Percentiles rank a stretch among this genome's conserved stretches.
phyloP scores from a whole-genome alignment of 2,329 filamentous ascomycete genomes.

The Ambrosiella beaveri region DNA sequence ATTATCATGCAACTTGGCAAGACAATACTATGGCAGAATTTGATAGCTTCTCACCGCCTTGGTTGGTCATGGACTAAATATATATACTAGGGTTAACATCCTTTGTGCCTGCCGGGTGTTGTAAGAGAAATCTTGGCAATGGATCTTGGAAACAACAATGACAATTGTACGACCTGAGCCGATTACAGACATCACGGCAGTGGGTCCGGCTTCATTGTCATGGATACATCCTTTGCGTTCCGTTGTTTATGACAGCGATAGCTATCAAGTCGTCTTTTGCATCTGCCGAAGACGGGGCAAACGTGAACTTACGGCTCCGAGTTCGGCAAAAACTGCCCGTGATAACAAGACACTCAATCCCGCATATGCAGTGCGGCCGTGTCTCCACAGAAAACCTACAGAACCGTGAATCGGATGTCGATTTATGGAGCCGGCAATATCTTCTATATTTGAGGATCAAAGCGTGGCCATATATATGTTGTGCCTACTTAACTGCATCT shows the following conservation, averaged over 20 bases:
- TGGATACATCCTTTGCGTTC: too few species aligned
- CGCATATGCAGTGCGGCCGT: not conserved
- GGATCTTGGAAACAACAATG: not conserved
- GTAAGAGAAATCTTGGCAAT: not conserved
- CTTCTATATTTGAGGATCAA: too few species aligned
- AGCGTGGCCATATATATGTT: too few species aligned
- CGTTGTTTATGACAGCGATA: too few species aligned
- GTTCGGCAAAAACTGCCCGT: slow-evolving; percentile 7
- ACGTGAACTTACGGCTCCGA: slow-evolving; percentile 3
- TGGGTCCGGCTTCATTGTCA: not conserved
- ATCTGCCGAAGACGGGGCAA: slow-evolving; percentile 5
- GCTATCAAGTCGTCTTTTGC: too few species aligned
- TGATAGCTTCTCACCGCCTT: slow-evolving; percentile 8
- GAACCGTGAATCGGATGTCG: too few species aligned
- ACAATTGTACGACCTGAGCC: not conserved
- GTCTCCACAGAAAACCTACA: too few species aligned
- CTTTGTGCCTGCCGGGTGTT: not conserved
- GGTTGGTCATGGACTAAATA: not conserved
- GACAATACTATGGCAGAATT: not conserved
- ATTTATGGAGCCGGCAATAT: too few species aligned
- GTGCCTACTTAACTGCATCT: too few species aligned
- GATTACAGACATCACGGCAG: not conserved
- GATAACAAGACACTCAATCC: not conserved
- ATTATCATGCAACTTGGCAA: slow-evolving; percentile 9
- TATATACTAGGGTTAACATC: not conserved